Evolutionary conservation across 2,329 filamentous ascomycete species (phyloP), one percentile per base, ranked within the genome.

Genomic region (Xylariaceae sp.): DNA sequence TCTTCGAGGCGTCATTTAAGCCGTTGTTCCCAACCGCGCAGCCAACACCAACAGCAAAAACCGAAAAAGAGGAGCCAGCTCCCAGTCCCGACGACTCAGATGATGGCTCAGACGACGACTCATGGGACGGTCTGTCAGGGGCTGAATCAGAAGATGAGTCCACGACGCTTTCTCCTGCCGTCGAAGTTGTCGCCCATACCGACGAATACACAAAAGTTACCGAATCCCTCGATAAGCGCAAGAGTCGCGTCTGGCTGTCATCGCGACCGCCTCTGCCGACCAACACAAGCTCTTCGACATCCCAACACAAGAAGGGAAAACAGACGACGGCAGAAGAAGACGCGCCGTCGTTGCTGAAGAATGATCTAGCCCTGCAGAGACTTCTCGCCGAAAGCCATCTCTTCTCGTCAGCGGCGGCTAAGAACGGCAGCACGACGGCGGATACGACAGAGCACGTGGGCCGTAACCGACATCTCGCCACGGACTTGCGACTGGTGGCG

Each of bases 351-450:
- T 87, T 95, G 58, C 79, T 97, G 19, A 91, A 91, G 69, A 91
- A 96, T 71, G 94, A 97, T 70, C 84, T 96, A 51, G 91, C 89
- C 40, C 84, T 99, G 11, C 92, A 96, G 70, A 86, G 91, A 46
- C 84, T 99, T 41, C 83, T 99, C 55, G 81, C 86, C 63, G 94
- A 99, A 77, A 74, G 79, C 3, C 77, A 80, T 44, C 76, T 70
- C 56, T 67, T 69, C 58, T 65, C 69, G 44, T 76, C 80, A 27
- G 67, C 71, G 11, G 66, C 71, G 3, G 46, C 46, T 41, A 54
- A 53, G 35, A 31, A 51, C 27, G 46, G 58, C 49, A 62, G 68
- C 43, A 68, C 31, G 5, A 61, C 69, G 34, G 69, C 72, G 12
- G 64, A 74, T 44, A 68, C 72, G 41, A 65, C 55, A 2, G 66